Conservation (phyloP, 1,139 yeast genomes). For the Candida tetrigidarum region DNA sequence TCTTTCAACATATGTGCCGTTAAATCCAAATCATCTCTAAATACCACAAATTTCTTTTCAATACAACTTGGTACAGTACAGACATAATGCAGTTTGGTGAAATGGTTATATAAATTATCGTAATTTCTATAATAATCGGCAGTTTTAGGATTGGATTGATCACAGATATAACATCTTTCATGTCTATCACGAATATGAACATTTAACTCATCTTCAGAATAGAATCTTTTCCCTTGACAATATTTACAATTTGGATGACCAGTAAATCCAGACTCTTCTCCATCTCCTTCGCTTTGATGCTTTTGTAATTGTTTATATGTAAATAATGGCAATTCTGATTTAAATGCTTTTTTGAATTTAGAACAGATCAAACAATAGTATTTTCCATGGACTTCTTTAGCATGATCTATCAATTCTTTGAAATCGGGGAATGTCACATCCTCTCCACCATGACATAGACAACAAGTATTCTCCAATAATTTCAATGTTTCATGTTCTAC, state of each 20-base stretch:
- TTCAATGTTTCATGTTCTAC: constrained; percentile 49
- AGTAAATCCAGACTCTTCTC: constrained; percentile 66
- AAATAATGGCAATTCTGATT: constrained; percentile 68
- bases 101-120: constrained; percentile 74
- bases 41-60: constrained; percentile 90
- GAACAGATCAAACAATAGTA: constrained; percentile 78
- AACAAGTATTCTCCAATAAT: constrained; percentile 63
- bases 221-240: constrained; percentile 75
- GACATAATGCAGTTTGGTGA: constrained; percentile 70
- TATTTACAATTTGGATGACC: constrained; percentile 94
- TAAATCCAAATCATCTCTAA: constrained; percentile 82
- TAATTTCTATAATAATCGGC: constrained; percentile 85
- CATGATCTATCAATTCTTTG: constrained; percentile 68
- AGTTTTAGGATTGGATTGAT: constrained; percentile 60
- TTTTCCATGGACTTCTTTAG: constrained; percentile 61
- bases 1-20: constrained; percentile 88
- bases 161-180: constrained; percentile 91
- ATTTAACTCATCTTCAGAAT: constrained; percentile 86
- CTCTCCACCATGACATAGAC: constrained; percentile 57
- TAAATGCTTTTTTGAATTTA: constrained; percentile 74
- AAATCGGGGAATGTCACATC: constrained; percentile 47
- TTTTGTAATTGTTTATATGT: constrained; percentile 63
- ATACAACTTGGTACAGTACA: constrained; percentile 85
- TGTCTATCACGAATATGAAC: constrained; percentile 84
- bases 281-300: constrained; percentile 74